Conservation (phyloP, 2,329 filamentous ascomycete genomes). For the Aspergillus japonicus region DNA sequence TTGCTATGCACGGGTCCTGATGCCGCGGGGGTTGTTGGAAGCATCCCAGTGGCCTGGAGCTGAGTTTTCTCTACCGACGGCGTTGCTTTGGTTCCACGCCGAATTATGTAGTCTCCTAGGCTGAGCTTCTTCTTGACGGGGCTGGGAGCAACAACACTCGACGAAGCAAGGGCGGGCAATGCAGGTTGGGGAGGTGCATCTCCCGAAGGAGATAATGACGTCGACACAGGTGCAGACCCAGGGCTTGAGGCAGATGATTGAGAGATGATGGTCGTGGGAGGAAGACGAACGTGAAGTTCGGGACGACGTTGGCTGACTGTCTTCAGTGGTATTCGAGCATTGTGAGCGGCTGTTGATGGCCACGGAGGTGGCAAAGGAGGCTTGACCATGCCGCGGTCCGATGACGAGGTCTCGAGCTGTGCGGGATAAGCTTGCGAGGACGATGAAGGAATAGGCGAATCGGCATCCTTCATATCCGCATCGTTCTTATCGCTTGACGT, state of each 20-base stretch:
- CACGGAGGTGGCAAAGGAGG: constrained; percentile 31
- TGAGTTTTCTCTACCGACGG: constrained; percentile 44
- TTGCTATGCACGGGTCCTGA: constrained; percentile 17
- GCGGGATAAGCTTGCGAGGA: constrained; percentile 16
- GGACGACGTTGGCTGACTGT: constrained; percentile 18
- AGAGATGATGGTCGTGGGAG: constrained; percentile 20
- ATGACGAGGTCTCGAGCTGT: constrained; percentile 16
- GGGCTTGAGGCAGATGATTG: constrained; percentile 29
- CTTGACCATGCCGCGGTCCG: constrained; percentile 18
- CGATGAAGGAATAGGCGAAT: constrained; percentile 23
- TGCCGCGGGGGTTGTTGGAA: constrained; percentile 26
- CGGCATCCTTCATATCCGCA: constrained; percentile 49
- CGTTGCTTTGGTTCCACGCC: constrained; percentile 41
- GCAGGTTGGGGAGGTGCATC: constrained; percentile 26
- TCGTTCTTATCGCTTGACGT: constrained; percentile 30
- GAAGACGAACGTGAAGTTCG: constrained; percentile 32
- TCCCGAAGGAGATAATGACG: constrained; percentile 28
- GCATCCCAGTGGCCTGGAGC: constrained; percentile 25
- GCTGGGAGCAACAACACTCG: constrained; percentile 43
- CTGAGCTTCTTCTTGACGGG: constrained; percentile 53
- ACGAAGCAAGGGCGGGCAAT: constrained; percentile 22
- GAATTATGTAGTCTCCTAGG: constrained; percentile 50
- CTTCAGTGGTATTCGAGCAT: constrained; percentile 29
- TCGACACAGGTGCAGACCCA: constrained; percentile 30
- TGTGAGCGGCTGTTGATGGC: constrained; percentile 41